Percentiles rank a stretch among this genome's conserved stretches.
These are phyloP conservation scores for Schoenoplectus tabernaemontani DNA, from an alignment of 202 grass and related monocot genomes.

Conservation along the genomic window DNA sequence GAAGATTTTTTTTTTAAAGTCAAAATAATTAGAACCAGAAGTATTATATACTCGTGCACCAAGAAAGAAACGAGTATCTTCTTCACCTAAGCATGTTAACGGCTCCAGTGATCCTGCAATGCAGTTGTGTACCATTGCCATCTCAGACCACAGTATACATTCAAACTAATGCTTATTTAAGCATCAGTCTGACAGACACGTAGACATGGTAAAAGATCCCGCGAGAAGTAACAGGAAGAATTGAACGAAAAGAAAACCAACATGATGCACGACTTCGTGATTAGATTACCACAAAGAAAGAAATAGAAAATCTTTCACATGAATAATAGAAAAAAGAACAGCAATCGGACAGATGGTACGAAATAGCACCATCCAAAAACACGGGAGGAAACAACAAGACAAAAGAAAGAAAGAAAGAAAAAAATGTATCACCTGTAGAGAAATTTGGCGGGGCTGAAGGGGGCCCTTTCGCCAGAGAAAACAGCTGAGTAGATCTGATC, in stretches of 20 bases:
- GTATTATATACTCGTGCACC: background rate
- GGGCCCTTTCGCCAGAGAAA: conserved; percentile 74
- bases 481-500: conserved; percentile 76
- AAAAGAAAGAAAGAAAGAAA: background rate
- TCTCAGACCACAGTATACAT: background rate
- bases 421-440: conserved; percentile 58
- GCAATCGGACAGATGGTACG: background rate
- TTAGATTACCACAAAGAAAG: background rate
- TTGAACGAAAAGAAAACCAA: background rate
- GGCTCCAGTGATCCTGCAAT: background rate
- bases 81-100: background rate
- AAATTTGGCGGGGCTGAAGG: conserved; percentile 87
- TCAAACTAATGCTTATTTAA: background rate
- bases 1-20: no score
- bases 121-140: background rate
- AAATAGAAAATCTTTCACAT: conserved; percentile 5
- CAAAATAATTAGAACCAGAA: background rate
- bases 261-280: background rate
- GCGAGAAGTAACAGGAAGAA: background rate
- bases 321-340: background rate
- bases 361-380: background rate
- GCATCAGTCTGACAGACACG: background rate
- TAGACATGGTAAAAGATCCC: background rate
- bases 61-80: background rate
- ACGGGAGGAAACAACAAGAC: background rate